Evolutionary conservation across 768 basidiomycete species (phyloP).

Genomic region (Asterophora parasitica): DNA sequence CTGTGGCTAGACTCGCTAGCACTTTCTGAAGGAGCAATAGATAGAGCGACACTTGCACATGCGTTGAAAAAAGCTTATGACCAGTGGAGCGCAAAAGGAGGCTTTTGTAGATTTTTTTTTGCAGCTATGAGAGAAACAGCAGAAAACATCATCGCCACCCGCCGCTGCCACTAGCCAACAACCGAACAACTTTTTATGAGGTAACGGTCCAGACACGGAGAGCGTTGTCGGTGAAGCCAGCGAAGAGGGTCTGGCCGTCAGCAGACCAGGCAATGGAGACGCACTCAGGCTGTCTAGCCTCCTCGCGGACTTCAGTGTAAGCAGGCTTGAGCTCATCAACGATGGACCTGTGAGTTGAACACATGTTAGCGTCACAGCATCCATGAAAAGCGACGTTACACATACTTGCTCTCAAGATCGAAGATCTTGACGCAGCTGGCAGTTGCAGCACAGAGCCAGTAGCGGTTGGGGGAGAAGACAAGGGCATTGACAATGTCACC

Average conservation of each 20-base stretch:
- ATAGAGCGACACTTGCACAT: neutral
- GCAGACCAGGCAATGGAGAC: slow-evolving; percentile 98
- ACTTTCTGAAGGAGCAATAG: neutral
- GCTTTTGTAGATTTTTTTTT: slow-evolving; percentile 29
- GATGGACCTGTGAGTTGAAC: slow-evolving; percentile 60
- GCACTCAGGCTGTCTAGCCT: slow-evolving; percentile 81
- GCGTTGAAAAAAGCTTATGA: neutral
- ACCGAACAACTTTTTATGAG: slow-evolving; percentile 38
- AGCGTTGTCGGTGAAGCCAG: slow-evolving; percentile 93
- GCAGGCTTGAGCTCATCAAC: slow-evolving; percentile 99
- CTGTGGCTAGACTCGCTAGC: neutral
- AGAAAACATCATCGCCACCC: slow-evolving; percentile 15
- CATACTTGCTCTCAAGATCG: slow-evolving; percentile 98
- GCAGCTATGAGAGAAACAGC: slow-evolving; percentile 18
- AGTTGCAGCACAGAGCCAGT: slow-evolving; percentile 99
- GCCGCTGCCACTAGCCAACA: slow-evolving; percentile 11
- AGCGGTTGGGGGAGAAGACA: slow-evolving; percentile 99
- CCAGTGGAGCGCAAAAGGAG: slow-evolving; percentile 9
- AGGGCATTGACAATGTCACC: slow-evolving; percentile 98
- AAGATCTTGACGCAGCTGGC: slow-evolving; percentile 98
- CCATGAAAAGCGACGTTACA: slow-evolving; percentile 16
- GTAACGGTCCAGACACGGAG: slow-evolving; percentile 91
- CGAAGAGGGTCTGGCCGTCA: slow-evolving; percentile 95
- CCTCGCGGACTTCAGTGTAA: slow-evolving; percentile 70
- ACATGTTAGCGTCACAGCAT: slow-evolving; percentile 1